Conservation (phyloP, 2,329 filamentous ascomycete species). For the Trichoderma asperellum region DNA sequence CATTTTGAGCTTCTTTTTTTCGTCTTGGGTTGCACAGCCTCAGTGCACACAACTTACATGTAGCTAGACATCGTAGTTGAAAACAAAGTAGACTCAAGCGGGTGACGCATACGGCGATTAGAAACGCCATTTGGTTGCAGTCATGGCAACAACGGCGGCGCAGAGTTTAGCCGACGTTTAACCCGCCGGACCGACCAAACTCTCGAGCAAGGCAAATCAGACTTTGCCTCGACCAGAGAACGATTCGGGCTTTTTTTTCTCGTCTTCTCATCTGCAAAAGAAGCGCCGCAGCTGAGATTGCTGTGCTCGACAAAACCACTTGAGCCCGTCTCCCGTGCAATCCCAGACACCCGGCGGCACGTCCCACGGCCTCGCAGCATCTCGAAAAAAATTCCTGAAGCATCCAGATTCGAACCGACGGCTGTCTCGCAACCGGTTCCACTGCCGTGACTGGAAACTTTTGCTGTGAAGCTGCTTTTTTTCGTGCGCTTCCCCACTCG, state of each 20-base stretch:
- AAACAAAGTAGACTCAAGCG: not conserved
- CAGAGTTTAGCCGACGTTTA: not conserved
- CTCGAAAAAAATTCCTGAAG: conserved; percentile 19
- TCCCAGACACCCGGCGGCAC: not conserved
- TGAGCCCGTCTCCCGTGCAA: not conserved
- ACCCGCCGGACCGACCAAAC: conserved; percentile 21
- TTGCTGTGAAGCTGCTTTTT: not conserved
- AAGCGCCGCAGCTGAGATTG: not conserved
- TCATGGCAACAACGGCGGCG: not conserved
- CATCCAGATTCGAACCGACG: conserved; percentile 26
- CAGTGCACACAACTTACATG: not conserved
- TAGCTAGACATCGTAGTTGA: not conserved
- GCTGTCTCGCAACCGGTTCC: not conserved
- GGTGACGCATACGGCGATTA: conserved; percentile 3
- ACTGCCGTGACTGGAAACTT: conserved; percentile 1
- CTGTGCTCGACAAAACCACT: not conserved
- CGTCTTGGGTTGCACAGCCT: not conserved
- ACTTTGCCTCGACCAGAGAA: conserved; percentile 5
- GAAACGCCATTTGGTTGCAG: no score
- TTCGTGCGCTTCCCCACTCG: conserved; percentile 28
- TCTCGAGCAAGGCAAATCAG: conserved; percentile 5
- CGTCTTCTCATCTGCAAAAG: not conserved
- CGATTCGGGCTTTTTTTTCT: not conserved
- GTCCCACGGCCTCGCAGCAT: not conserved
- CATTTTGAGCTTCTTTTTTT: not conserved